Evolutionary conservation across 2,329 filamentous ascomycete genomes (phyloP), one percentile per base, ranked within the genome.

Genomic region (Alternaria gaisen): DNA sequence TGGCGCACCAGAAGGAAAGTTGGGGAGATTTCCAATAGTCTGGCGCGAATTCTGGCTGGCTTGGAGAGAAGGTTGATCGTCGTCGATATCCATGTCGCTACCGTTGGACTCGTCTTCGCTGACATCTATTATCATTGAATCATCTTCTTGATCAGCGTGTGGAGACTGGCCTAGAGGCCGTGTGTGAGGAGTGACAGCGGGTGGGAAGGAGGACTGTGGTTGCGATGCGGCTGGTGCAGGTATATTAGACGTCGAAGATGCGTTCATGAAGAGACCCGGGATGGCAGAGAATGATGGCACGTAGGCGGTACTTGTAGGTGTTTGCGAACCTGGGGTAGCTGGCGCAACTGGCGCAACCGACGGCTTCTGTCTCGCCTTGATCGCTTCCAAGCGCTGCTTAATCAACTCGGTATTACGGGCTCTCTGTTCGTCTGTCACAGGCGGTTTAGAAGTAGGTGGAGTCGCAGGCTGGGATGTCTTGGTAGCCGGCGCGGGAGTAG

Each of bases 61-160:
- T 36, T 58, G 47, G 22, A 67, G 22, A 32, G 53, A 80, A 10
- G 82, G 83, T 47, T 85, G 87, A 26, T 87, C 87, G 54, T 80
- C 79, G 34, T 81, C 80, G 24, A 90, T 83, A 34, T 91, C 89
- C 87, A 90, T 91, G 58, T 88, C 88, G 47, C 88, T 84, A 7
- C 82, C 83, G 24, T 83, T 86, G 28, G 75, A 82, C 59, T 90
- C 88, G 65, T 90, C 87, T 28, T 97, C 94, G 73, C 92, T 97
- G 40, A 96, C 90, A 66, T 96, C 88, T 67, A 97, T 97, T 40
- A 97, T 86, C 53, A 97, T 86, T 3, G 85, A 85, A 51, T 88
- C 84, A 20, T 89, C 84, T 53, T 88, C 84, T 24, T 89, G 84
- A 53, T 85, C 81, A 50, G 73, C 66, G 46, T 74, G 67, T 24